Evolutionary conservation across 768 basidiomycete species (phyloP), one percentile per base, ranked within the genome.

Genomic region (Hysterangium stoloniferum): DNA sequence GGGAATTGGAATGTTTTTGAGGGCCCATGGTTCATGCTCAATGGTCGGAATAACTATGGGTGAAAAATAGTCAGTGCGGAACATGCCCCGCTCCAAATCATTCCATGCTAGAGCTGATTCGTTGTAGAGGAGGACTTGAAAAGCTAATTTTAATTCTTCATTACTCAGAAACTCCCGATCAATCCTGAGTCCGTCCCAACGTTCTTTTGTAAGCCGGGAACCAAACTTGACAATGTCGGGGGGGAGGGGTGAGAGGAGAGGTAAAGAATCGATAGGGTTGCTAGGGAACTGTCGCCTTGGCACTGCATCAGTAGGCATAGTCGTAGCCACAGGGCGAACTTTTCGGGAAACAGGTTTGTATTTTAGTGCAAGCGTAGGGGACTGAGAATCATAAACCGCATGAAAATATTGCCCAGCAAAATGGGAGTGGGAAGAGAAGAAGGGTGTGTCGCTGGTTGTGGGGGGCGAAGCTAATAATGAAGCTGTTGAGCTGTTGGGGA

Each of bases 21-120:
- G 47, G 6, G 61, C 52, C 68, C 68, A 71, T 0, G 67, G 68
- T 0, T 49, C 60, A 42, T 70, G 68, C 45, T 63, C 61, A 2
- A 69, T 66, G 6, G 58, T 66, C 0, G 68, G 69, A 6, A 70
- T 67, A 31, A 63, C 62, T 17, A 58, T 48, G 0, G 56, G 52
- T 0, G 64, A 63, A 34, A 57, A 69, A 52, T 61, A 70, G 13
- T 65, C 56, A 0, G 46, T 50, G 11, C 50, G 58, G 43, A 70
- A 69, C 0, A 48, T 61, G 3, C 70, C 70, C 2, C 58, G 48
- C 45, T 71, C 63, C 17, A 24, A n/a, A 31, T 62, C 59, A 1
- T 56, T 35, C 25, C 53, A 66, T 0, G 64, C 64, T 9, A 66
- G 53, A 0, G 61, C 62, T 1, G 33, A 17, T 34, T 17, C 33